phyloP scores from a whole-genome alignment of 495 filamentous ascomycete species.

The Aspergillus egyptiacus region DNA sequence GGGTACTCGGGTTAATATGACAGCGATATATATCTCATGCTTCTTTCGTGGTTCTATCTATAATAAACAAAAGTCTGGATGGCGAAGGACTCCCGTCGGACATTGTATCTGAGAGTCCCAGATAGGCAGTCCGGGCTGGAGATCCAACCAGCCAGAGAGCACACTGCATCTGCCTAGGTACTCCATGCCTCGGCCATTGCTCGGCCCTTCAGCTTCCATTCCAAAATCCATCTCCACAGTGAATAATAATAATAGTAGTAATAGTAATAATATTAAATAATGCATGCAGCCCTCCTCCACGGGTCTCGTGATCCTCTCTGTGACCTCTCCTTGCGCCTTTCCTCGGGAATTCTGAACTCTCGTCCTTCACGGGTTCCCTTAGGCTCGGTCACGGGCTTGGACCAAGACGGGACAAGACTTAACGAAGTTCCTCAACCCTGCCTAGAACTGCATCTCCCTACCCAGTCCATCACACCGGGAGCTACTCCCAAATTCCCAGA shows the following conservation, averaged over 20 bases:
- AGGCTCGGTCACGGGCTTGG: too few species aligned
- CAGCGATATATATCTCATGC: not conserved
- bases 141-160: not conserved
- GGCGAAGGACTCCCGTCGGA: not conserved
- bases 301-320: constrained; percentile 4
- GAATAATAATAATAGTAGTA: too few species aligned
- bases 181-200: constrained; percentile 1
- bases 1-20: constrained; percentile 21
- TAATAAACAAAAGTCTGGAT: not conserved
- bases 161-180: not conserved
- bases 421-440: constrained; percentile 9
- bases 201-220: not conserved
- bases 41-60: too few species aligned
- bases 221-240: too few species aligned
- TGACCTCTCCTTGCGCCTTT: not conserved
- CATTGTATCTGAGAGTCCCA: too few species aligned
- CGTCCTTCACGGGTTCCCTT: too few species aligned
- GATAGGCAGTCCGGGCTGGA: not conserved
- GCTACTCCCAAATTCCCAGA: not conserved
- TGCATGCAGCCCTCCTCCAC: not conserved
- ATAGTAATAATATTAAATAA: too few species aligned
- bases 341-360: too few species aligned
- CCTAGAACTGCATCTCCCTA: constrained; percentile 6
- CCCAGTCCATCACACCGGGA: constrained; percentile 5
- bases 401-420: constrained; percentile 11